Evolutionary conservation across 2,329 filamentous ascomycete genomes (phyloP).

Genomic region (Aspergillus japonicus): DNA sequence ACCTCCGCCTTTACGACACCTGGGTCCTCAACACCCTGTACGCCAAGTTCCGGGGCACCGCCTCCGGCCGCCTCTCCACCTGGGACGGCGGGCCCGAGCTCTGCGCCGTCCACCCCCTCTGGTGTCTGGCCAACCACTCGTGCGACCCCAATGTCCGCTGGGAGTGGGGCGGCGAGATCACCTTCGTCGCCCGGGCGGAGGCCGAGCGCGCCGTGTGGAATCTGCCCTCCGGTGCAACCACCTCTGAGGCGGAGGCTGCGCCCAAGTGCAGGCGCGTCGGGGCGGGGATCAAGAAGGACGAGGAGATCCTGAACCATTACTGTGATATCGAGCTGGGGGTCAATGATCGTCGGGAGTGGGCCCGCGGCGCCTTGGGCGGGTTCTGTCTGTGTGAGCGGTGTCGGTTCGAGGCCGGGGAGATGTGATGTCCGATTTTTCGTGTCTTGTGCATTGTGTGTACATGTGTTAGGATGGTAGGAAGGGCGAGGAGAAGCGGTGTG

Average conservation of each 20-base stretch:
- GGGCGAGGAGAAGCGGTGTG: no score
- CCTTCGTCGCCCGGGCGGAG: conserved; percentile 34
- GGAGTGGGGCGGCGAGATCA: conserved; percentile 70
- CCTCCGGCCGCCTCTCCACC: conserved; percentile 75
- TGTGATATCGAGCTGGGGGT: conserved; percentile 81
- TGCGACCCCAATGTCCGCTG: conserved; percentile 93
- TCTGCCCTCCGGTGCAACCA: background rate
- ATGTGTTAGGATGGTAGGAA: no score
- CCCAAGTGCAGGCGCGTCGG: conserved; percentile 45
- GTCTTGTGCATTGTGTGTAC: no score
- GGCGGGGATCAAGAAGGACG: conserved; percentile 63
- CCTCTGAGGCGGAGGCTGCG: background rate
- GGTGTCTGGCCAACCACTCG: conserved; percentile 95
- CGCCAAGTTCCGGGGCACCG: conserved; percentile 88
- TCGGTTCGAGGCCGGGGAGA: conserved; percentile 60
- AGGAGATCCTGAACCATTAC: conserved; percentile 92
- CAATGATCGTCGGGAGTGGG: conserved; percentile 82
- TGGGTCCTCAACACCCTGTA: conserved; percentile 85
- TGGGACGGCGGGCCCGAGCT: conserved; percentile 83
- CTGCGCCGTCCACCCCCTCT: conserved; percentile 89
- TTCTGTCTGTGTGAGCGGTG: conserved; percentile 85
- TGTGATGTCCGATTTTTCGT: background rate
- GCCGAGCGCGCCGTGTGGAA: conserved; percentile 41
- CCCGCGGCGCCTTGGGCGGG: conserved; percentile 80
- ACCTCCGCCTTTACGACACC: conserved; percentile 43